phyloP scores from a whole-genome alignment of 495 filamentous ascomycete genomes.

The Penicillium antarcticum region DNA sequence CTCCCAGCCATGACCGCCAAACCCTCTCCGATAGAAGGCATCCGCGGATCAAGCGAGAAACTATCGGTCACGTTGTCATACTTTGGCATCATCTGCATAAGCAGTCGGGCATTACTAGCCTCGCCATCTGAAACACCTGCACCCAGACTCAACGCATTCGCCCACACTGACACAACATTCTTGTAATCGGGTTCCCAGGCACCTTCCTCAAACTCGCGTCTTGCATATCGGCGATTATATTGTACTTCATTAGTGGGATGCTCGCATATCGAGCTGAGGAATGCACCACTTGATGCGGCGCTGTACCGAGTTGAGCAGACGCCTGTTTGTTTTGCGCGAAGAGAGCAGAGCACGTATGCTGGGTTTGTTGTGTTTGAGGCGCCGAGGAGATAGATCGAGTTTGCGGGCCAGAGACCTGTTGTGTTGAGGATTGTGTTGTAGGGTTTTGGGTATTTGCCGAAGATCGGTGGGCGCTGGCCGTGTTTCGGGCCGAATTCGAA shows the following conservation, averaged over 20 bases:
- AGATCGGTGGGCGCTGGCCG: constrained; percentile 55
- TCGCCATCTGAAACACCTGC: constrained; percentile 56
- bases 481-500: constrained; percentile 59
- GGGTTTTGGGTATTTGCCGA: constrained; percentile 55
- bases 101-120: constrained; percentile 59
- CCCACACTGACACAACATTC: constrained; percentile 57
- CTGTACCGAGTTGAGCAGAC: constrained; percentile 62
- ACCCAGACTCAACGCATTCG: constrained; percentile 53
- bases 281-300: constrained; percentile 51
- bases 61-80: constrained; percentile 3
- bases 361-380: constrained; percentile 28
- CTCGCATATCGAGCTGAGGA: constrained; percentile 56
- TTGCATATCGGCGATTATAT: constrained; percentile 40
- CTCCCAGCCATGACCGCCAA: constrained; percentile 63
- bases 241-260: constrained; percentile 44
- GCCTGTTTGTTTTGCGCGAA: constrained; percentile 55
- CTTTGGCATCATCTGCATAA: constrained; percentile 50
- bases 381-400: constrained; percentile 63
- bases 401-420: constrained; percentile 32
- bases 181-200: constrained; percentile 50
- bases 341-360: constrained; percentile 59
- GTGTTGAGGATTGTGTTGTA: constrained; percentile 66
- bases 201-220: constrained; percentile 29
- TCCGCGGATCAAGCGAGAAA: constrained; percentile 25
- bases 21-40: constrained; percentile 64